These are phyloP conservation scores for Cyclotella kingstonii DNA, from an alignment of 108 stramenopile genomes.

Conservation along the genomic window DNA sequence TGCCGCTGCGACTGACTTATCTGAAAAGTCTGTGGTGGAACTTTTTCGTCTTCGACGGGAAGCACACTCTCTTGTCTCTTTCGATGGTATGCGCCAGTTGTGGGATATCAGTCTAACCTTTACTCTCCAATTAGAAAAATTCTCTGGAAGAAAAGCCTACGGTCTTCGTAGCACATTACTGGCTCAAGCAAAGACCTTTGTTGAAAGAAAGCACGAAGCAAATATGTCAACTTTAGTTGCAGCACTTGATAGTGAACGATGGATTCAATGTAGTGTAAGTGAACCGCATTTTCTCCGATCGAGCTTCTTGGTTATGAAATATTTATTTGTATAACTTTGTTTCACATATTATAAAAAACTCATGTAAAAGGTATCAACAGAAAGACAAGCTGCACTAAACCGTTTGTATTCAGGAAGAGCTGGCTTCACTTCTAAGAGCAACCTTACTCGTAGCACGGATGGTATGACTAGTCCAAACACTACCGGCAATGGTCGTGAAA, in stretches of 20 bases:
- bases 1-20: slow-evolving; percentile 68
- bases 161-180: slow-evolving; percentile 87
- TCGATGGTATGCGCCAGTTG: slow-evolving; percentile 81
- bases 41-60: slow-evolving; percentile 83
- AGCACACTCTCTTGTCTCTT: slow-evolving; percentile 71
- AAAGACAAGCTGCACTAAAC: slow-evolving; percentile 73
- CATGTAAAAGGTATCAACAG: slow-evolving; percentile 55
- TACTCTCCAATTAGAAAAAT: slow-evolving; percentile 69
- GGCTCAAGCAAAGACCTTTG: slow-evolving; percentile 88
- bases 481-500: slow-evolving; percentile 34
- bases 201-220: slow-evolving; percentile 89
- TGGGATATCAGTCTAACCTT: slow-evolving; percentile 84
- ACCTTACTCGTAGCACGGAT: slow-evolving; percentile 10
- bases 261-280: slow-evolving; percentile 89
- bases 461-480: slow-evolving; percentile 13
- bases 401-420: slow-evolving; percentile 79
- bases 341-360: background rate
- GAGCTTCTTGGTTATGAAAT: background rate
- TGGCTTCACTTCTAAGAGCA: slow-evolving; percentile 48
- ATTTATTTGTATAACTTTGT: background rate
- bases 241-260: slow-evolving; percentile 91
- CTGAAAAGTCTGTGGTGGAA: slow-evolving; percentile 80
- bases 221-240: slow-evolving; percentile 86
- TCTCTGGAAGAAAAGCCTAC: slow-evolving; percentile 71
- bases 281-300: background rate